Percentiles rank a stretch among this genome's conserved stretches.
These are phyloP conservation scores for Candida methanosorbosa DNA, from an alignment of 805 yeast species.

Conservation along the genomic window DNA sequence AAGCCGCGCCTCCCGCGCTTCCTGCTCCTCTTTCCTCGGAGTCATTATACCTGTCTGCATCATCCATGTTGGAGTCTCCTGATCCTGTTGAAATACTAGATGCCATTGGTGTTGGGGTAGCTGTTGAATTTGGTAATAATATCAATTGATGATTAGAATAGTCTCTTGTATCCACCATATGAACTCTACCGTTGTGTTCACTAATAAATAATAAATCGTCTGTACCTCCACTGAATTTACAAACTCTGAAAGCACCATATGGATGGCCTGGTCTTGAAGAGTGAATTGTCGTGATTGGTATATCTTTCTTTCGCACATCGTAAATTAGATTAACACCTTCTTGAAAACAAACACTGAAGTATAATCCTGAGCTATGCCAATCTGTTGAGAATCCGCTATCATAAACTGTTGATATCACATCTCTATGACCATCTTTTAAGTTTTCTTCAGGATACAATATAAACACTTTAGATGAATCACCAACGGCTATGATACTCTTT, in stretches of 20 bases:
- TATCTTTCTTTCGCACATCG: conserved; percentile 56
- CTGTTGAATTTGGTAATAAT: conserved; percentile 47
- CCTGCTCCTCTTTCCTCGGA: too few relatives aligned
- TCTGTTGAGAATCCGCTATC: conserved; percentile 82
- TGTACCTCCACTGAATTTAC: conserved; percentile 52
- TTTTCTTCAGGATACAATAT: conserved; percentile 37
- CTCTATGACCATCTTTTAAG: conserved; percentile 24
- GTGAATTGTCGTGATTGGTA: conserved; percentile 44
- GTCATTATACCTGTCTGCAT: too few relatives aligned
- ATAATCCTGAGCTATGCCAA: conserved; percentile 65
- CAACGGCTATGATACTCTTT: conserved; percentile 55
- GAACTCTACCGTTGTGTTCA: conserved; percentile 85
- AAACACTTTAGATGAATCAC: conserved; percentile 66
- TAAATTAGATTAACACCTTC: conserved; percentile 74
- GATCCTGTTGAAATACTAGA: too few relatives aligned
- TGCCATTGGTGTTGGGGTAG: too few relatives aligned
- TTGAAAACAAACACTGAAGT: conserved; percentile 77
- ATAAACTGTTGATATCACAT: conserved; percentile 38
- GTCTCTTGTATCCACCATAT: conserved; percentile 71
- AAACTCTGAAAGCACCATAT: conserved; percentile 28
- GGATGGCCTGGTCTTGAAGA: conserved; percentile 52
- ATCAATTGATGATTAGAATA: conserved; percentile 70
- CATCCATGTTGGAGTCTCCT: too few relatives aligned
- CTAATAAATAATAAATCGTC: conserved; percentile 71
- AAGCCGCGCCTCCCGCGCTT: too few relatives aligned